Evolutionary conservation across 148 eudicot species (phyloP), one percentile per base, ranked within the genome.

Genomic region (Chenopodium quinoa): DNA sequence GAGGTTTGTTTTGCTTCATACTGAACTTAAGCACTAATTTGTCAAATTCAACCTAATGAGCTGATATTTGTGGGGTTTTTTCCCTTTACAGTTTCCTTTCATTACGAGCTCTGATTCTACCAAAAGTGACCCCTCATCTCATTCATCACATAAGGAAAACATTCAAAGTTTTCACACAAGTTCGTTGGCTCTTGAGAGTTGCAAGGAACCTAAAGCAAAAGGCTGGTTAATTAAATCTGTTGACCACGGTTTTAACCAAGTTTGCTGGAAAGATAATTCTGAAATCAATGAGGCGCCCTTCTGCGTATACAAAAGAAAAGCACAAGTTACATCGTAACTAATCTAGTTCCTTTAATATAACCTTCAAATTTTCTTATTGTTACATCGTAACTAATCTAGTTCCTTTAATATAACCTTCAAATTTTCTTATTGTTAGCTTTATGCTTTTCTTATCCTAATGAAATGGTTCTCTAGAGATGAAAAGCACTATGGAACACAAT

Each of bases 241-340:
- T 79, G 90, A 88, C 62, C 82, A 85, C 46, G 89, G 84, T 81
- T 84, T 80, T 75, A 90, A 92, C 78, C 91, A 84, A 88, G 87
- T 96, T 72, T 96, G 99, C 86, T 96, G 98, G 99, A 88, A 87
- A 83, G 84, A 83, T 71, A 83, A 83, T 23, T 67, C 76, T 34
- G 83, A 87, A 73, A 75, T 75, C 75, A 54, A 73, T 74, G 80
- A 65, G 52, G 71, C 79, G 47, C 92, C 90, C 37, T 88, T 90
- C 78, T 96, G 99, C 85, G 82, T 92, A 66, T 87, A 89, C 90
- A 96, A 79, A 83, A 85, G 86, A 81, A 84, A 83, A 81, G 77
- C 88, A 50, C 82, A 22, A 71, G 75, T 85, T 47, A 70, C 85
- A 74, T 82, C 88, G 98, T 93, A 93, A 91, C 78, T 50, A 23